Base-by-base conservation (phyloP, 345 rosid species). In the Boechera stricta region DNA sequence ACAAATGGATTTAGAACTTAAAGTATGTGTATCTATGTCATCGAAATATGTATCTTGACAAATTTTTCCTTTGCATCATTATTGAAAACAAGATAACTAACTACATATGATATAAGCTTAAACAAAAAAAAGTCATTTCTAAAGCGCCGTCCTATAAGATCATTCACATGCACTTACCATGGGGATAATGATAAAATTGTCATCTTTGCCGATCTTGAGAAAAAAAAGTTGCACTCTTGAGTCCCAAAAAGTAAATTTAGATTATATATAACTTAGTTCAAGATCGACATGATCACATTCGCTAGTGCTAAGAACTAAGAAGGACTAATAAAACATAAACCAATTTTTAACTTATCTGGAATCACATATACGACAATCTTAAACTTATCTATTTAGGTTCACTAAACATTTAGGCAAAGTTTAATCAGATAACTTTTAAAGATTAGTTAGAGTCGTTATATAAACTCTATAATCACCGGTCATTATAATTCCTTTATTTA, bases 281-380 rank as follows among this genome's bases (percentile, higher is more conserved):
- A 58, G 62, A 58, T 67, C 74, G 36, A 39, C 74, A 75, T 68
- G 61, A 75, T 75, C 32, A 51, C 62, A 11, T 13, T 75, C 68
- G 51, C 69, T 59, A 67, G 36, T 16, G 9, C 53, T 49, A 18
- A 53, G 36, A 39, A 55, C 5, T 28, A 59, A 58, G 2, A 2
- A 58, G 1, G 26, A 48, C 72, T n/a, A 36, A 39, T 38, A 58
- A 67, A 67, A 28, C 21, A 38, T 11, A 59, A 67, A 59, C 45
- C 53, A 49, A 16, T 0, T 39, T 67, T 67, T 48, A 67, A 59
- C 18, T 67, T 49, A 75, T 67, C 74, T 67, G 39, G 28, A 26
- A 53, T 39, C 29, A 63, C 15, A 49, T 49, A 31, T 16, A 29
- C 49, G 49, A 33, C 45, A 49, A 11, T 0, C 31, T 67, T 58